phyloP scores from a whole-genome alignment of 441 rosid species.

The Cnidoscolus chayamansa region DNA sequence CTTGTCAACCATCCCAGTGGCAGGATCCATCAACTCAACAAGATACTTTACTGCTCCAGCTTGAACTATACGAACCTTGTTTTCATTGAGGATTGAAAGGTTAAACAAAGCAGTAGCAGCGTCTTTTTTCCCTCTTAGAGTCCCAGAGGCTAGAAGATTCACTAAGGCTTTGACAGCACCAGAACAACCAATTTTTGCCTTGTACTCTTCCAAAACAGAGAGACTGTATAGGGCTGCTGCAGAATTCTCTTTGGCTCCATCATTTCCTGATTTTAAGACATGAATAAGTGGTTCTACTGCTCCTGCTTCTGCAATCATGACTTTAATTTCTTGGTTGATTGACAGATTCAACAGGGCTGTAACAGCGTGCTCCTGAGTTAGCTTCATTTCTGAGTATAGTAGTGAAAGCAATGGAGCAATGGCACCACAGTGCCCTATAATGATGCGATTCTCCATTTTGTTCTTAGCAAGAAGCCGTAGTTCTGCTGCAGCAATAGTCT shows the following conservation, averaged over 20 bases:
- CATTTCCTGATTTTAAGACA: constrained; percentile 67
- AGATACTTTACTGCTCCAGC: constrained; percentile 87
- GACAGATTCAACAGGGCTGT: constrained; percentile 84
- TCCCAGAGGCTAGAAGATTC: constrained; percentile 73
- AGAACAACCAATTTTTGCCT: constrained; percentile 73
- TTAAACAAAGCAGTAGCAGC: constrained; percentile 91
- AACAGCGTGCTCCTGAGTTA: constrained; percentile 84
- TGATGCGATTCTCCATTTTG: constrained; percentile 61
- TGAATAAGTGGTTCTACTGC: constrained; percentile 78
- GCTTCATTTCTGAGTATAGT: constrained; percentile 58
- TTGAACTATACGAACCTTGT: constrained; percentile 84
- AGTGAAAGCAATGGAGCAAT: constrained; percentile 62
- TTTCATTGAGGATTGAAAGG: constrained; percentile 81
- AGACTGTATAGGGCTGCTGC: constrained; percentile 82
- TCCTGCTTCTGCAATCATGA: constrained; percentile 65
- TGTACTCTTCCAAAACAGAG: constrained; percentile 70
- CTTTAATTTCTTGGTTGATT: constrained; percentile 69
- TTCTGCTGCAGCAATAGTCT: constrained; percentile 72
- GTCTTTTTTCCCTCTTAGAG: constrained; percentile 83
- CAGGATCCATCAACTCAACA: constrained; percentile 67
- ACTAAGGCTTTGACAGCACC: constrained; percentile 78
- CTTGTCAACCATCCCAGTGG: constrained; percentile 80
- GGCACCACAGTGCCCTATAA: constrained; percentile 65
- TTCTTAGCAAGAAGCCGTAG: constrained; percentile 71
- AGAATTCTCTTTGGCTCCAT: constrained; percentile 84